These are phyloP conservation scores for Hemileccinum impolitum DNA, from an alignment of 768 basidiomycete genomes.

Conservation along the genomic window DNA sequence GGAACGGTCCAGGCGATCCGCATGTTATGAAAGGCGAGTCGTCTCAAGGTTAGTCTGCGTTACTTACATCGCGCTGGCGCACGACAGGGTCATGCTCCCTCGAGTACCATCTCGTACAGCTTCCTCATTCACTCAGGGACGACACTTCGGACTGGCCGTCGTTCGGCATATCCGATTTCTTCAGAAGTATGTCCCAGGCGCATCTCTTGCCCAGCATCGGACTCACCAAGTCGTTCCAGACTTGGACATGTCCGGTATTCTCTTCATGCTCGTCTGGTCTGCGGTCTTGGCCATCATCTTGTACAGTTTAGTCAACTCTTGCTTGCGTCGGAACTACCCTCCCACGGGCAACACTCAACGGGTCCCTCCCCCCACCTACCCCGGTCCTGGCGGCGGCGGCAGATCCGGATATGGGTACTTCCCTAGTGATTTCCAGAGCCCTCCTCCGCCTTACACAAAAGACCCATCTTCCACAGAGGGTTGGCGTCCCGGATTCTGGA, in stretches of 20 bases:
- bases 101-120: constrained; percentile 74
- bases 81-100: constrained; percentile 78
- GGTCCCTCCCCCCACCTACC: constrained; percentile 29
- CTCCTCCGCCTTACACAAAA: constrained; percentile 57
- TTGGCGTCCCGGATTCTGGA: constrained; percentile 81
- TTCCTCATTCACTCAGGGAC: constrained; percentile 42
- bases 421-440: constrained; percentile 46
- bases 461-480: constrained; percentile 28
- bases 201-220: background rate
- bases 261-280: constrained; percentile 60
- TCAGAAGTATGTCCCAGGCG: constrained; percentile 18
- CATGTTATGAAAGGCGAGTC: constrained; percentile 77
- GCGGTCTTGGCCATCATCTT: constrained; percentile 48
- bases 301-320: constrained; percentile 59
- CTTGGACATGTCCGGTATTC: constrained; percentile 42
- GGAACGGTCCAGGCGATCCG: constrained; percentile 76
- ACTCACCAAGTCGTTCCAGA: constrained; percentile 30
- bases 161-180: constrained; percentile 11
- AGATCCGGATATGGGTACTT: constrained; percentile 45
- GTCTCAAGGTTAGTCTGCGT: background rate
- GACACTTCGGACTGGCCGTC: constrained; percentile 12
- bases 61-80: background rate
- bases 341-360: constrained; percentile 31
- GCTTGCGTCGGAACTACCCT: constrained; percentile 35
- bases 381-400: constrained; percentile 17